Conservation (phyloP, 495 filamentous ascomycete genomes). For the Neurospora discreta region DNA sequence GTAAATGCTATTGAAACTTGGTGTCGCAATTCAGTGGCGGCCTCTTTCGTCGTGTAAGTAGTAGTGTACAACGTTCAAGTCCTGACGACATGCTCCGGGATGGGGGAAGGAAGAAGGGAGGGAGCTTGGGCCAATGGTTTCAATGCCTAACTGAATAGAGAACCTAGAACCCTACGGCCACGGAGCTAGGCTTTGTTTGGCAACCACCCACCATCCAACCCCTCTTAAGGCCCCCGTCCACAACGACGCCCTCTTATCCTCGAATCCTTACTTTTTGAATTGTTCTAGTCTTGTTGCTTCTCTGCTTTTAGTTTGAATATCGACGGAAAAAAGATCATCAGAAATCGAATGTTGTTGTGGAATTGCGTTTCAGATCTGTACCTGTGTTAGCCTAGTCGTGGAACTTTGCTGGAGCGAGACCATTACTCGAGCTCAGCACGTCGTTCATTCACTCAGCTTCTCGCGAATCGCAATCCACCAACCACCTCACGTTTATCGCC, state of each 20-base stretch:
- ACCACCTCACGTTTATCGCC: background rate
- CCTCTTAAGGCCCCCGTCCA: background rate
- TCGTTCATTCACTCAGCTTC: background rate
- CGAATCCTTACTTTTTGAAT: background rate
- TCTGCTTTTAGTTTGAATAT: background rate
- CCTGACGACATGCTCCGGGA: background rate
- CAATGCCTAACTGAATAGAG: background rate
- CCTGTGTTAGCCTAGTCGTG: background rate
- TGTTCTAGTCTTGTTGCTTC: background rate
- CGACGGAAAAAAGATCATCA: background rate
- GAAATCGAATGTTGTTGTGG: background rate
- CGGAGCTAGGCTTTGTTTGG: background rate
- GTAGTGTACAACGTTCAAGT: background rate
- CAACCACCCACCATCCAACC: background rate
- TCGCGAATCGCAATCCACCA: background rate
- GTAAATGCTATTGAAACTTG: background rate
- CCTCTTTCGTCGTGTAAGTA: background rate
- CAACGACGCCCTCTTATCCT: background rate
- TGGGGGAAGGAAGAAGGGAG: background rate
- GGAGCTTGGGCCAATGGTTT: background rate
- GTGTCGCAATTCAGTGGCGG: background rate
- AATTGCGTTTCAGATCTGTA: background rate
- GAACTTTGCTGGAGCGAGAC: background rate
- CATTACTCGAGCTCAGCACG: background rate
- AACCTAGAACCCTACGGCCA: no score